A percentile compares a stretch with the other conserved stretches of the same genome.
Conservation (phyloP, 768 basidiomycete species). For the Daedaleopsis sinensis region DNA sequence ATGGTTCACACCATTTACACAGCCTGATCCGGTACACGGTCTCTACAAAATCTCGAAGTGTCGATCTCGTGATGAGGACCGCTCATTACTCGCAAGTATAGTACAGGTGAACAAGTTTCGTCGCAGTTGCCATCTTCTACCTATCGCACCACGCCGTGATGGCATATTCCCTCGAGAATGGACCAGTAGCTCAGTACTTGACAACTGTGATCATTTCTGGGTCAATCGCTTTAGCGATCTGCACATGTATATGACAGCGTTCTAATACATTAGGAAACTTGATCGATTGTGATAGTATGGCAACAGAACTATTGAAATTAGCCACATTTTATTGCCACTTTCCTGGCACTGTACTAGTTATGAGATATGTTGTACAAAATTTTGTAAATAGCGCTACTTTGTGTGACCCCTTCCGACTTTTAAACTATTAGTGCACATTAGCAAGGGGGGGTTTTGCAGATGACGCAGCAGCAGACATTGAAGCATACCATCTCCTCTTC, state of each 20-base stretch:
- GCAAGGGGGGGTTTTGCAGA: too few species aligned
- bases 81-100: not conserved
- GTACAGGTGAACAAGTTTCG: not conserved
- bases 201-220: slow-evolving; percentile 1
- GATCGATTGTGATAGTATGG: too few species aligned
- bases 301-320: too few species aligned
- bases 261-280: too few species aligned
- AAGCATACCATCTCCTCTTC: slow-evolving; percentile 46
- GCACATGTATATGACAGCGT: slow-evolving; percentile 12
- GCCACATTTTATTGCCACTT: too few species aligned
- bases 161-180: not conserved
- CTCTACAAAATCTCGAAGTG: slow-evolving; percentile 27
- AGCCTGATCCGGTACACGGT: slow-evolving; percentile 24
- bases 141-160: slow-evolving; percentile 10
- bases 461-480: too few species aligned
- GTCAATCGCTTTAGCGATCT: slow-evolving; percentile 5
- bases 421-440: too few species aligned
- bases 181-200: slow-evolving; percentile 8
- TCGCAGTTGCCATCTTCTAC: slow-evolving; percentile 4
- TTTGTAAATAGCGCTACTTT: too few species aligned
- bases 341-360: too few species aligned
- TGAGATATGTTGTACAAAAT: too few species aligned
- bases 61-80: not conserved
- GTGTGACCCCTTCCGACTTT: too few species aligned
- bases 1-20: slow-evolving; percentile 31